Base-by-base conservation (phyloP, 1,284 basidiomycete species). In the Lentinus polychrous region DNA sequence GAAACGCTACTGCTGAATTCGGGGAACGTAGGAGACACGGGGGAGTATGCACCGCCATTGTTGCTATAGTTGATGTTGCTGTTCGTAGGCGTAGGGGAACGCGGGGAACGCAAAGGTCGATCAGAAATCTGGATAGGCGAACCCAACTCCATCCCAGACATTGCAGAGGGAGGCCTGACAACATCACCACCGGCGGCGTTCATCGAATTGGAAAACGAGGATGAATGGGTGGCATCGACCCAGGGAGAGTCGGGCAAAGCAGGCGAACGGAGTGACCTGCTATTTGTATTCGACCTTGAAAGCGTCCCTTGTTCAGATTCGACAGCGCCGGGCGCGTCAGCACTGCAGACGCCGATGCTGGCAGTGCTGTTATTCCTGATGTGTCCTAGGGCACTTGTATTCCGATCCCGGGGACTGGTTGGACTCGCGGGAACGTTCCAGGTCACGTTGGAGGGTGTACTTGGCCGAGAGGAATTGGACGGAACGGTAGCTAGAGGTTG, bases 391-490 rank as follows among this genome's bases (percentile, higher is more conserved):
- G 59, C 60, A 55, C 61, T 66, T 43, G 54, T 52, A 49, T 59
- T 60, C 49, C 55, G 55, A 22, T 32, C 11, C 47, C 43, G 39
- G 7, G 5, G 23, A 20, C 17, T 51, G 14, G 55, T 52, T 1
- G 61, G 52, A 31, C 52, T 57, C 7, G 52, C 24, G 8, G 62
- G 48, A 33, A 54, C 52, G 46, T 62, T 66, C 69, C 85, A 88
- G 17, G 79, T 78, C 45, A 87, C 74, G 58, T 83, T 86, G 1
- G 86, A 88, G 32, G 86, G 86, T 2, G 86, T 88, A 46, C 70
- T 68, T 33, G 86, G 82, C 47, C 84, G 75, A 52, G 83, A 79
- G 44, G 78, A 72, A 8, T 55, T 51, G 2, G 53, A 38, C 14
- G 24, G 35, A 14, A 47, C 40, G 24, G 41, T 33, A 1, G 58